A percentile compares a stretch with the other conserved stretches of the same genome.
Conservation (phyloP, 306 rosid species). For the Potentilla sterilis region DNA sequence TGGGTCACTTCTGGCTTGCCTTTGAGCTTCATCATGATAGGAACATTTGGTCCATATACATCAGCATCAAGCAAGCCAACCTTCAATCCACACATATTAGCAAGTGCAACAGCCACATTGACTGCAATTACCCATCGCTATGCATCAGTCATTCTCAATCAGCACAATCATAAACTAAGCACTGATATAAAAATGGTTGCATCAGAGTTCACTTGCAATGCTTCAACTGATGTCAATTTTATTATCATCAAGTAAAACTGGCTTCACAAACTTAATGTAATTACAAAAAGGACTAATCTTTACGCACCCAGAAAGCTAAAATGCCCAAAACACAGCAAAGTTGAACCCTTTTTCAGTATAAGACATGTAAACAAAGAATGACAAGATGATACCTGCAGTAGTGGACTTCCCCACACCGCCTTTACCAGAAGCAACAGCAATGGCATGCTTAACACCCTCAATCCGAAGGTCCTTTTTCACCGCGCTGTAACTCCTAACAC, state of each 20-base stretch:
- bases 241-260: neutral
- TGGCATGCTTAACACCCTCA: slow-evolving; percentile 69
- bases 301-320: slow-evolving; percentile 13
- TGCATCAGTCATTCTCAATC: slow-evolving; percentile 8
- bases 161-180: neutral
- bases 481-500: slow-evolving; percentile 53
- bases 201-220: neutral
- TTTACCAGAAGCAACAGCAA: slow-evolving; percentile 92
- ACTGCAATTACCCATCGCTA: slow-evolving; percentile 47
- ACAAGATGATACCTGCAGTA: slow-evolving; percentile 64
- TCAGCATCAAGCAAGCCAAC: slow-evolving; percentile 98
- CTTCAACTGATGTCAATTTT: neutral
- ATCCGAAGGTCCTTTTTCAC: slow-evolving; percentile 58
- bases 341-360: neutral
- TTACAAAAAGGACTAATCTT: neutral
- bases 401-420: slow-evolving; percentile 98
- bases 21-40: slow-evolving; percentile 84
- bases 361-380: slow-evolving; percentile 1
- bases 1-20: slow-evolving; percentile 67
- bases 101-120: slow-evolving; percentile 85
- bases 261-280: neutral
- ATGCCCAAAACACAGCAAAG: neutral
- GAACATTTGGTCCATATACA: slow-evolving; percentile 93
- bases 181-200: neutral
- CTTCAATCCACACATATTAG: slow-evolving; percentile 69